These are phyloP conservation scores for Porphyridium purpureum DNA, from an alignment of 23 red algal genomes.

Conservation along the genomic window DNA sequence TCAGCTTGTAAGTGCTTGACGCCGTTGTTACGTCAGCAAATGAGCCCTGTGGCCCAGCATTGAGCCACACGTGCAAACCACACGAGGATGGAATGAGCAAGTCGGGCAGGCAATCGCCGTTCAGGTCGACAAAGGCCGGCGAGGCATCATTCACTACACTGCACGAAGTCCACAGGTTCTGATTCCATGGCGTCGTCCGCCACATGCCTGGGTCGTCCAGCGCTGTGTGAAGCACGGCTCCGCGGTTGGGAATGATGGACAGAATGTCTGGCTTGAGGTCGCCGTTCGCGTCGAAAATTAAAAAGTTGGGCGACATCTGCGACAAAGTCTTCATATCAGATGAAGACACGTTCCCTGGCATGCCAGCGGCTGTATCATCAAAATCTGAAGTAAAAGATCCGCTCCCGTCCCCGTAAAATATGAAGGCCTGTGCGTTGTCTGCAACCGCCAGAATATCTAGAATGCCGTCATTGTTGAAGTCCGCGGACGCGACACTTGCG, in stretches of 20 bases:
- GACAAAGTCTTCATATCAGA: too few relatives aligned
- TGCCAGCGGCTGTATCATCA: too few relatives aligned
- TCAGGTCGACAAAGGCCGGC: constrained; percentile 62
- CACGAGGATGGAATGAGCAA: constrained; percentile 57
- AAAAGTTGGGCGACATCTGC: constrained; percentile 2
- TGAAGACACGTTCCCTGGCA: too few relatives aligned
- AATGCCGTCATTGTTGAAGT: constrained; percentile 75
- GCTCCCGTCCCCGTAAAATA: constrained; percentile 38
- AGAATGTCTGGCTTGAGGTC: constrained; percentile 79
- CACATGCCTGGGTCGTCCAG: background rate
- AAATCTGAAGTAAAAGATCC: constrained; percentile 48
- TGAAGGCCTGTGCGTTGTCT: constrained; percentile 15
- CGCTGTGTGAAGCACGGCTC: background rate
- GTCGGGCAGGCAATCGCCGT: constrained; percentile 93
- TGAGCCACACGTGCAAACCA: too few relatives aligned
- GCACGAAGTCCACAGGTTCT: background rate
- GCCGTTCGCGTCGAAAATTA: constrained; percentile 68
- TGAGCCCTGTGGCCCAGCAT: too few relatives aligned
- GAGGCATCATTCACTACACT: constrained; percentile 1
- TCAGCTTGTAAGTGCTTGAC: too few relatives aligned
- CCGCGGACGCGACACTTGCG: constrained; percentile 20
- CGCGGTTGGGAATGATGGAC: background rate
- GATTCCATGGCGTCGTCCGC: background rate
- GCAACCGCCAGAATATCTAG: constrained; percentile 46
- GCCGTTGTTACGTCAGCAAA: too few relatives aligned